Percentiles rank a stretch among this genome's conserved stretches.
Evolutionary conservation across 1,284 basidiomycete genomes (phyloP).

Genomic region (Farysia itapuensis): DNA sequence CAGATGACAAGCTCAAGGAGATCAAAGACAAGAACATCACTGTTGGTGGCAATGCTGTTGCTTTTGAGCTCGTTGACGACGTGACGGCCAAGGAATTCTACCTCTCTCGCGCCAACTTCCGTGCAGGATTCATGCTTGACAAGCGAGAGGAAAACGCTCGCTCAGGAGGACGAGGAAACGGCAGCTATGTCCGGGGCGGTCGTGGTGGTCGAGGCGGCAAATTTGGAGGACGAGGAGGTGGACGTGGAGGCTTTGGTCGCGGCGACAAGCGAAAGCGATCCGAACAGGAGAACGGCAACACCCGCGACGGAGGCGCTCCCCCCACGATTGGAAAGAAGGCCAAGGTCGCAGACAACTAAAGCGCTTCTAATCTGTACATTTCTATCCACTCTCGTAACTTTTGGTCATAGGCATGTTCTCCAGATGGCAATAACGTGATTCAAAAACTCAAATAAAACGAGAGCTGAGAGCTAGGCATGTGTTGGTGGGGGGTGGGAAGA

Average conservation of each 20-base stretch:
- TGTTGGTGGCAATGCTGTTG: constrained; percentile 60
- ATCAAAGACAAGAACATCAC: constrained; percentile 61
- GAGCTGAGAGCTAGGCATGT: too few relatives aligned
- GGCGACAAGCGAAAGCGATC: constrained; percentile 45
- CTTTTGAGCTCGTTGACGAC: constrained; percentile 62
- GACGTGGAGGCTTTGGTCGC: constrained; percentile 52
- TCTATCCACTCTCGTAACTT: too few relatives aligned
- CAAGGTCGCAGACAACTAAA: constrained; percentile 20
- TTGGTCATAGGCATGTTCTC: too few relatives aligned
- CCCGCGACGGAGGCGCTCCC: constrained; percentile 16
- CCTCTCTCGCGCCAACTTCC: constrained; percentile 70
- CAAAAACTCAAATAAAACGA: too few relatives aligned
- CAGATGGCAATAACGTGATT: too few relatives aligned
- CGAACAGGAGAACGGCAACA: constrained; percentile 11
- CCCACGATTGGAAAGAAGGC: constrained; percentile 33
- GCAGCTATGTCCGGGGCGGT: constrained; percentile 54
- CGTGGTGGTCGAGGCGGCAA: constrained; percentile 59
- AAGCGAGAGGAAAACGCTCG: constrained; percentile 42
- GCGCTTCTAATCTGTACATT: too few relatives aligned
- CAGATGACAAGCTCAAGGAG: constrained; percentile 62
- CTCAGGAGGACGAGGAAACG: constrained; percentile 65
- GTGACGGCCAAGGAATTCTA: constrained; percentile 74
- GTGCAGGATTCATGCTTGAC: constrained; percentile 63
- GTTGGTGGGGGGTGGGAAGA: too few relatives aligned
- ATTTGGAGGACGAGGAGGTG: constrained; percentile 46